phyloP scores from a whole-genome alignment of 148 eudicot genomes.

The Simmondsia chinensis region DNA sequence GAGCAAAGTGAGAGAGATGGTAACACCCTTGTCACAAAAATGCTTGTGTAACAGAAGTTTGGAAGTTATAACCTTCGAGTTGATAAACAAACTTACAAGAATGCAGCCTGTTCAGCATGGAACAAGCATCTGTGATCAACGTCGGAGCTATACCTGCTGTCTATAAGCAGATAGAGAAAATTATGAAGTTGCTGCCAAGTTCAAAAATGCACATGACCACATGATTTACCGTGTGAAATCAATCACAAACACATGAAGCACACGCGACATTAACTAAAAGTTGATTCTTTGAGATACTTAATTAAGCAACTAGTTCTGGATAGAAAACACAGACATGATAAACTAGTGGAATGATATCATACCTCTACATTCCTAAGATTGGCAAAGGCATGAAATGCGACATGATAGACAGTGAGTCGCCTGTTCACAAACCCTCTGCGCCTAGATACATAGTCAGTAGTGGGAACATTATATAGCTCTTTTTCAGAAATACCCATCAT shows the following conservation, averaged over 20 bases:
- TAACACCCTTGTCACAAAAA: too few species aligned
- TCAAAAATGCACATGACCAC: not conserved
- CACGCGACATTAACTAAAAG: too few species aligned
- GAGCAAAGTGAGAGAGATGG: too few species aligned
- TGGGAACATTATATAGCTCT: constrained; percentile 72
- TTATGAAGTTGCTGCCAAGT: not conserved
- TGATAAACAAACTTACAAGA: too few species aligned
- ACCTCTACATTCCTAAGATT: constrained; percentile 74
- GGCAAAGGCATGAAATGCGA: constrained; percentile 66
- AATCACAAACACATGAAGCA: not conserved
- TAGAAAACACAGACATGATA: not conserved
- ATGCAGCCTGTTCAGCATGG: too few species aligned
- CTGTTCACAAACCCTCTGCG: constrained; percentile 50
- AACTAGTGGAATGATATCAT: constrained; percentile 4
- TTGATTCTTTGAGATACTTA: too few species aligned
- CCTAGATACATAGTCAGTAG: constrained; percentile 58
- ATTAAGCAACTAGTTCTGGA: too few species aligned
- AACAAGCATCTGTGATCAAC: too few species aligned
- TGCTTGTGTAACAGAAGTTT: too few species aligned
- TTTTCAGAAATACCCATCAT: constrained; percentile 74
- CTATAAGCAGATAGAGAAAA: too few species aligned
- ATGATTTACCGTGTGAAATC: not conserved
- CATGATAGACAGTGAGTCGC: constrained; percentile 81
- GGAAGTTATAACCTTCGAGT: too few species aligned
- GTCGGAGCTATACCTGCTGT: too few species aligned